A percentile compares a stretch with the other conserved stretches of the same genome.
Evolutionary conservation across 2,329 filamentous ascomycete genomes (phyloP).

Genomic region (Torrubiellomyces zombiae): DNA sequence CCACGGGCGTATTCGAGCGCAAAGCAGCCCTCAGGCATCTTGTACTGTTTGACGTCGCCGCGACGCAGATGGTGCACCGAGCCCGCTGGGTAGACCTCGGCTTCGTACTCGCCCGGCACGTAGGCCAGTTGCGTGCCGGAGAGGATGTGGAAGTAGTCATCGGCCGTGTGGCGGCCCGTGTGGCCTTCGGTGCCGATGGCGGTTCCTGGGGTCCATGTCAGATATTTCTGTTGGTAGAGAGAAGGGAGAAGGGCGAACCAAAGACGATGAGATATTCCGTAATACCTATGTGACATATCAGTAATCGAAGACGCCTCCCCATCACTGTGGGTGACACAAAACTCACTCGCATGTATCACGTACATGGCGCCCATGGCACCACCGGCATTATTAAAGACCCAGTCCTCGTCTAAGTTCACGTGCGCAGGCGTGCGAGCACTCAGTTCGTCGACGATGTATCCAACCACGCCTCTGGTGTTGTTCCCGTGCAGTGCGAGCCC

Average conservation of each 20-base stretch:
- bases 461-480: conserved; percentile 52
- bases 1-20: conserved; percentile 72
- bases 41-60: conserved; percentile 66
- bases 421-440: conserved; percentile 30
- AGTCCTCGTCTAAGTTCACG: conserved; percentile 59
- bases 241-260: conserved; percentile 21
- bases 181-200: conserved; percentile 77
- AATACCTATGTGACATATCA: too few relatives aligned
- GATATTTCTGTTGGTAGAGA: not conserved
- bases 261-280: conserved; percentile 88
- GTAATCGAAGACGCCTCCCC: too few relatives aligned
- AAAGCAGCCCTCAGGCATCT: conserved; percentile 61
- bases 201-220: conserved; percentile 27
- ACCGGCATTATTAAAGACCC: conserved; percentile 85
- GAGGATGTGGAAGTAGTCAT: conserved; percentile 92
- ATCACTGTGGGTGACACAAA: not conserved
- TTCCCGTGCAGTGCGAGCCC: conserved; percentile 56
- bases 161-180: conserved; percentile 72
- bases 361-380: conserved; percentile 89
- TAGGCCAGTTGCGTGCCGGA: conserved; percentile 63
- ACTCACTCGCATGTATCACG: conserved; percentile 68
- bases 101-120: conserved; percentile 46
- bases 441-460: conserved; percentile 54
- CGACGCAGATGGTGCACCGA: conserved; percentile 55
- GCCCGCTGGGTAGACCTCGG: conserved; percentile 54